phyloP scores from a whole-genome alignment of 2,329 filamentous ascomycete genomes.

The Malbranchea zuffiana region DNA sequence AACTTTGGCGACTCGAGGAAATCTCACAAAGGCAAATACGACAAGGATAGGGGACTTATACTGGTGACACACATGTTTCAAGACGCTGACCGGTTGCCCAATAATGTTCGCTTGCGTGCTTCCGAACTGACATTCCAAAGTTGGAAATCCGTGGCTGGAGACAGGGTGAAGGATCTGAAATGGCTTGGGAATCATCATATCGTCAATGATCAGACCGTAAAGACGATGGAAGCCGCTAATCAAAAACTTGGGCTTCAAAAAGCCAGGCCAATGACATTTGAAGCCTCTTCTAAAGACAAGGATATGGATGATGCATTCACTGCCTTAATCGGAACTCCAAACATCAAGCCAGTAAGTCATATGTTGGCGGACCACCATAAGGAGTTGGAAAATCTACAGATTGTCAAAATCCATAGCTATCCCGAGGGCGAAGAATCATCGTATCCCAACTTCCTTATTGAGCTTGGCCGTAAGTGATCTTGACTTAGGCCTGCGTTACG shows the following conservation, averaged over 20 bases:
- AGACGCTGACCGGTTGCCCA: not conserved
- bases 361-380: conserved; percentile 5
- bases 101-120: not conserved
- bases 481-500: too few relatives aligned
- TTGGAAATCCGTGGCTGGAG: conserved; percentile 3
- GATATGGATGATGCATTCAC: conserved; percentile 2
- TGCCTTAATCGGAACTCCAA: not conserved
- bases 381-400: conserved; percentile 1
- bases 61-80: not conserved
- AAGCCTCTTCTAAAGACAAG: not conserved
- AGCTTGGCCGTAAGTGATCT: conserved; percentile 4
- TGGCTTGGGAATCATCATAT: not conserved
- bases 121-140: not conserved
- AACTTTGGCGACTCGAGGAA: not conserved
- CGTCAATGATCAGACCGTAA: not conserved
- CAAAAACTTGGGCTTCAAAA: not conserved
- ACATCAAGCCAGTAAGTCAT: not conserved
- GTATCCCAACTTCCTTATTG: not conserved
- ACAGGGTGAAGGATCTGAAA: not conserved
- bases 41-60: not conserved
- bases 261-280: not conserved
- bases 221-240: not conserved
- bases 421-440: too few relatives aligned
- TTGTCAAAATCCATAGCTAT: conserved; percentile 5
- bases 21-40: not conserved